These are phyloP conservation scores for Populus alba DNA, from an alignment of 345 rosid species.

Conservation along the genomic window DNA sequence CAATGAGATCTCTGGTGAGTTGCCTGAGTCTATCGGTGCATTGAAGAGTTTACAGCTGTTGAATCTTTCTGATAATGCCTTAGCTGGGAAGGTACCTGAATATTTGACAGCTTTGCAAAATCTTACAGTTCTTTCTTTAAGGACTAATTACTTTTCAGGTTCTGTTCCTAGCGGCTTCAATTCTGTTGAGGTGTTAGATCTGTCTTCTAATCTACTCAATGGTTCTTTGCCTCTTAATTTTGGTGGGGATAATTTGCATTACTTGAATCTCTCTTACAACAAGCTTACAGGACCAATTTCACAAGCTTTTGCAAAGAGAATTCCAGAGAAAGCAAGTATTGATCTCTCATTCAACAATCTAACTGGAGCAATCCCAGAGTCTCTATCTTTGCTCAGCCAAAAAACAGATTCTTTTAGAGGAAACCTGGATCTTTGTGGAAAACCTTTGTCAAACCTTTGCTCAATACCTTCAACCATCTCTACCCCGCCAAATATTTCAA, in stretches of 20 bases:
- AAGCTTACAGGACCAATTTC: slow-evolving; percentile 59
- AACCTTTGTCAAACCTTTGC: slow-evolving; percentile 73
- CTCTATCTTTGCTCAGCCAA: slow-evolving; percentile 55
- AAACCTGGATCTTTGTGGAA: slow-evolving; percentile 70
- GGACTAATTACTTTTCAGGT: slow-evolving; percentile 62
- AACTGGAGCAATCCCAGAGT: slow-evolving; percentile 71
- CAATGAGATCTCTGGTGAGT: slow-evolving; percentile 61
- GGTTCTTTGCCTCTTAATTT: slow-evolving; percentile 60
- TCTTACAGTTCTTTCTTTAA: slow-evolving; percentile 60
- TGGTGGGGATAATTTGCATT: slow-evolving; percentile 51
- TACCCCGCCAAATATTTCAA: slow-evolving; percentile 58
- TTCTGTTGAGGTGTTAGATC: slow-evolving; percentile 56
- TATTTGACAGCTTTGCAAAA: slow-evolving; percentile 47
- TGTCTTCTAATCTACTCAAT: slow-evolving; percentile 79
- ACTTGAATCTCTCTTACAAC: slow-evolving; percentile 75
- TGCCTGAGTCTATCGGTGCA: slow-evolving; percentile 46
- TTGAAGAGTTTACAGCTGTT: slow-evolving; percentile 46
- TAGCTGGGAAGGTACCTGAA: slow-evolving; percentile 57
- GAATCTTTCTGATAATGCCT: slow-evolving; percentile 77
- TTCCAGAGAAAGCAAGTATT: slow-evolving; percentile 54
- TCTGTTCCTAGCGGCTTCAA: slow-evolving; percentile 51
- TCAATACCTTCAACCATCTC: slow-evolving; percentile 75
- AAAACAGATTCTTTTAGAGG: slow-evolving; percentile 55
- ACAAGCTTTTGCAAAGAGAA: slow-evolving; percentile 47
- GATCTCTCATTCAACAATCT: slow-evolving; percentile 86